A percentile compares a stretch with the other conserved stretches of the same genome.
These are phyloP conservation scores for Aquilaria agallochum DNA, from an alignment of 441 rosid genomes.

Conservation along the genomic window DNA sequence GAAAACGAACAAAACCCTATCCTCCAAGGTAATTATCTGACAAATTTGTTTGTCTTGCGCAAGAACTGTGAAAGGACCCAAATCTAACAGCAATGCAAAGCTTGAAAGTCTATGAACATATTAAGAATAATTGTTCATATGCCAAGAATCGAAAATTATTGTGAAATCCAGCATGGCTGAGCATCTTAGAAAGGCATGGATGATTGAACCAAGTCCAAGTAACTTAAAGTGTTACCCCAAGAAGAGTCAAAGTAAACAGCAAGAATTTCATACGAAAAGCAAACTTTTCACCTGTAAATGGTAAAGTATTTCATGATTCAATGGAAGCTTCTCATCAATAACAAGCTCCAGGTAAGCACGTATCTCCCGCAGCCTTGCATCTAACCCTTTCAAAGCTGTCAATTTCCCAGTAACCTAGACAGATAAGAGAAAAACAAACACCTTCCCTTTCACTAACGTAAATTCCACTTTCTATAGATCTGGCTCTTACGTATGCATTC, in stretches of 20 bases:
- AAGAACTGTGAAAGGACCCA: too few relatives aligned
- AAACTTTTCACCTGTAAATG: conserved; percentile 52
- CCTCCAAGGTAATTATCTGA: neutral
- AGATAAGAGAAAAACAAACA: neutral
- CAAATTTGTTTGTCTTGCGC: too few relatives aligned
- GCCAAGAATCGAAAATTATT: too few relatives aligned
- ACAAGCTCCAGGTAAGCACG: conserved; percentile 58
- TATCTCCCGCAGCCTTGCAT: conserved; percentile 61
- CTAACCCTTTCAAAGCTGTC: conserved; percentile 63
- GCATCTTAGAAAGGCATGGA: too few relatives aligned
- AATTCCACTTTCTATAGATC: neutral
- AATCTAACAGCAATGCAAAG: too few relatives aligned
- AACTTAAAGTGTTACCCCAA: neutral
- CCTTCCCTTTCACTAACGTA: neutral
- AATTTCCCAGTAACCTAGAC: conserved; percentile 64
- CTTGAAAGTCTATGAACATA: too few relatives aligned
- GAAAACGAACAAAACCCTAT: neutral
- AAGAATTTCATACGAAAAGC: neutral
- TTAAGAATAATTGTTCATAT: too few relatives aligned
- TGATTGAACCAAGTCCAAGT: too few relatives aligned
- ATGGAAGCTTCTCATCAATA: conserved; percentile 55
- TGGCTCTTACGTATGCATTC: too few relatives aligned
- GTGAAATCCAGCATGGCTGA: too few relatives aligned
- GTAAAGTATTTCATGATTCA: conserved; percentile 68
- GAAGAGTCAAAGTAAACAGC: neutral